Conservation (phyloP, 148 eudicot genomes). For the Suaeda aralocaspica region DNA sequence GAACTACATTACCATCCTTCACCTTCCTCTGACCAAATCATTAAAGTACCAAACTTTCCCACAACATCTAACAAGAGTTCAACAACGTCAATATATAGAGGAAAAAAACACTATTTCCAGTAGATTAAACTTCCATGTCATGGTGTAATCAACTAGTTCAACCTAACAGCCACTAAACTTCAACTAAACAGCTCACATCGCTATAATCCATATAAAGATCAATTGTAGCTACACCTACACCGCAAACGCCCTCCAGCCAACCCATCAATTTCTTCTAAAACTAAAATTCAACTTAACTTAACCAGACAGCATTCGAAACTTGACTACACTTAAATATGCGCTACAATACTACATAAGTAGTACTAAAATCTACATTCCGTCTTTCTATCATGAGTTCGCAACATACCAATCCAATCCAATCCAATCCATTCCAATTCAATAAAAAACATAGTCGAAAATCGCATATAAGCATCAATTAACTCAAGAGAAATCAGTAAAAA, state of each 20-base stretch:
- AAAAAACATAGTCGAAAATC: no score
- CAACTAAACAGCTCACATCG: background rate
- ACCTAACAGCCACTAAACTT: background rate
- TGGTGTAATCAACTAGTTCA: background rate
- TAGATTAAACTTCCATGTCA: background rate
- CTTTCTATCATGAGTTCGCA: background rate
- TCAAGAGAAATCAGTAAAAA: conserved; percentile 6
- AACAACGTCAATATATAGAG: background rate
- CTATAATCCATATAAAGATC: background rate
- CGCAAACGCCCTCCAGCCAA: background rate
- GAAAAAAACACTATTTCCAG: no score
- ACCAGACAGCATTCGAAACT: background rate
- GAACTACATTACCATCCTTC: background rate
- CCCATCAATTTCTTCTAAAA: background rate
- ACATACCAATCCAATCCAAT: background rate
- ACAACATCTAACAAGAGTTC: background rate
- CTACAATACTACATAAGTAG: background rate
- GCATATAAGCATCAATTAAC: background rate
- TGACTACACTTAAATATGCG: background rate
- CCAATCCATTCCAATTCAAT: no score
- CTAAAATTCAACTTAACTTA: background rate
- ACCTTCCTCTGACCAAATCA: no score
- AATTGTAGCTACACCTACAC: background rate
- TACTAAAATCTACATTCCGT: background rate
- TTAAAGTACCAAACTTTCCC: no score